Conservation (phyloP, 257 asterid species). For the Agastache rugosa region DNA sequence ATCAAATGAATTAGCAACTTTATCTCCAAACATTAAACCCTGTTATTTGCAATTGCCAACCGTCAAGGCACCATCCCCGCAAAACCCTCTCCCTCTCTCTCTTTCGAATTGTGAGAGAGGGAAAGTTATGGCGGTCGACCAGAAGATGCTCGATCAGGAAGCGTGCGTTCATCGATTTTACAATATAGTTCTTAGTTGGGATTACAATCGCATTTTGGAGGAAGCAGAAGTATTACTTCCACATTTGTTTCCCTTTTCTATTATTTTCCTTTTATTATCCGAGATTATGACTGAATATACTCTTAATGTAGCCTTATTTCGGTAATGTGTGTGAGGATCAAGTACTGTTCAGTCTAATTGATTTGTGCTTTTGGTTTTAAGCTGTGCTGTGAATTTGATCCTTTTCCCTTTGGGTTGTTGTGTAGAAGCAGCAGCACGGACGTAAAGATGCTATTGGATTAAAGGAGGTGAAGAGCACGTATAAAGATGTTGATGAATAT, state of each 20-base stretch:
- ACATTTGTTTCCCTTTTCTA: background rate
- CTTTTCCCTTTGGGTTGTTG: background rate
- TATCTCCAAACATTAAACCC: too few species aligned
- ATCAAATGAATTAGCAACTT: too few species aligned
- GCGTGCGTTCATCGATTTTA: slow-evolving; percentile 66
- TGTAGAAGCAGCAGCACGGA: slow-evolving; percentile 44
- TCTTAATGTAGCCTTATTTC: background rate
- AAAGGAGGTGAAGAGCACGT: slow-evolving; percentile 69
- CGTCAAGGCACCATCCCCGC: background rate
- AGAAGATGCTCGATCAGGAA: slow-evolving; percentile 67
- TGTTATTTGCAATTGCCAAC: background rate
- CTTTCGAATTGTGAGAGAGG: slow-evolving; percentile 10
- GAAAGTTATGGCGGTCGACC: slow-evolving; percentile 71
- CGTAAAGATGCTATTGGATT: slow-evolving; percentile 48
- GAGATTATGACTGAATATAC: background rate
- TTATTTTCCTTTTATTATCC: background rate
- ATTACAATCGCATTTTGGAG: slow-evolving; percentile 69
- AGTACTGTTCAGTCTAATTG: background rate
- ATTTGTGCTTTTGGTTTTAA: background rate
- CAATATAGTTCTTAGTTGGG: slow-evolving; percentile 88
- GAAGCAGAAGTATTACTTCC: slow-evolving; percentile 56
- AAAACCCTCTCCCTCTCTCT: background rate
- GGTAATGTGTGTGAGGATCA: slow-evolving; percentile 4
- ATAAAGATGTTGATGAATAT: slow-evolving; percentile 79
- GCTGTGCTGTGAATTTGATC: background rate